A percentile compares a stretch with the other conserved stretches of the same genome.
phyloP scores from a whole-genome alignment of 1,139 yeast species.

The Yamadazyma sp. region DNA sequence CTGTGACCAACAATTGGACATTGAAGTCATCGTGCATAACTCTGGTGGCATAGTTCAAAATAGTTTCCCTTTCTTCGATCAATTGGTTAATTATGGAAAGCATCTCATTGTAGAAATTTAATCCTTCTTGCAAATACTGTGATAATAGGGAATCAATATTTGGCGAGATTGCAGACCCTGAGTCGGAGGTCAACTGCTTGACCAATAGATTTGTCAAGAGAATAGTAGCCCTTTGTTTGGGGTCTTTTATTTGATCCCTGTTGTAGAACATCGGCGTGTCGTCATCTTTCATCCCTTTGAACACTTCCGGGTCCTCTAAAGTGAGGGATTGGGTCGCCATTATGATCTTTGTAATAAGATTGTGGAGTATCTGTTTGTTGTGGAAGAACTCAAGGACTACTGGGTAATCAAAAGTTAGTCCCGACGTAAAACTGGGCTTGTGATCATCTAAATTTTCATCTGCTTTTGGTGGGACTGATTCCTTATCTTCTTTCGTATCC shows the following conservation, averaged over 20 bases:
- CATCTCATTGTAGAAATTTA: conserved; percentile 44
- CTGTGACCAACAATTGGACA: conserved; percentile 59
- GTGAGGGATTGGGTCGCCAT: conserved; percentile 73
- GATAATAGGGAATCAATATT: conserved; percentile 51
- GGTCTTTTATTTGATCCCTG: conserved; percentile 37
- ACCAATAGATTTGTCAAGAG: conserved; percentile 46
- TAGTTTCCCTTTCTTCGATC: conserved; percentile 68
- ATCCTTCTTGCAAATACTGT: conserved; percentile 45
- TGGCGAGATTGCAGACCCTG: conserved; percentile 46
- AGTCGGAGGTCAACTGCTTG: conserved; percentile 40
- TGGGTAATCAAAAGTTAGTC: conserved; percentile 53
- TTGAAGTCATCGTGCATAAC: conserved; percentile 74
- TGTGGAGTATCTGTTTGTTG: conserved; percentile 72
- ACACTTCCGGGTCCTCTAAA: conserved; percentile 71
- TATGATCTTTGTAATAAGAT: conserved; percentile 57
- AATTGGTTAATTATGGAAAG: conserved; percentile 53
- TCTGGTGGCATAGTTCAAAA: conserved; percentile 70
- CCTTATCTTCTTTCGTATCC: conserved; percentile 8
- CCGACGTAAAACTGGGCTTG: conserved; percentile 15
- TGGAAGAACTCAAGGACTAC: conserved; percentile 73
- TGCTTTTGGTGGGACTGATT: not conserved
- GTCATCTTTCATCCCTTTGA: conserved; percentile 61
- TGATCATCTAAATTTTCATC: not conserved
- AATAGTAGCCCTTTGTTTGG: conserved; percentile 53
- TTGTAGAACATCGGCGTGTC: conserved; percentile 43